These are phyloP conservation scores for Sporothrix pallida DNA, from an alignment of 2,329 filamentous ascomycete species.

Conservation along the genomic window DNA sequence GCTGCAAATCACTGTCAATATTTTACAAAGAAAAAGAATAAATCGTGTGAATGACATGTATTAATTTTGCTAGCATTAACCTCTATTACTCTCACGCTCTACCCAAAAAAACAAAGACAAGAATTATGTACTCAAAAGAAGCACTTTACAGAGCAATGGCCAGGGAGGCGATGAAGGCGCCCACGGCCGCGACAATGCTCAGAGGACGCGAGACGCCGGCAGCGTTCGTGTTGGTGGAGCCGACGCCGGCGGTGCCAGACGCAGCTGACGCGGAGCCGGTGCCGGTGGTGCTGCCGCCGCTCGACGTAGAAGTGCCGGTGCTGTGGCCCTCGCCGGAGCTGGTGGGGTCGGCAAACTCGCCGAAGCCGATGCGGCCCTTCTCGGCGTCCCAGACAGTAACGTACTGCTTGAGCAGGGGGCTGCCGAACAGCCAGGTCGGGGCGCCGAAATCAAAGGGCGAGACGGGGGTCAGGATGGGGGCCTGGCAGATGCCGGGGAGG, in stretches of 20 bases:
- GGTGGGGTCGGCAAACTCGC: background rate
- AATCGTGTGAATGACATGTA: background rate
- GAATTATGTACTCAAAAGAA: no score
- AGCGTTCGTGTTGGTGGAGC: background rate
- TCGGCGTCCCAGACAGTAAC: slow-evolving; percentile 46
- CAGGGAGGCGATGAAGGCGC: background rate
- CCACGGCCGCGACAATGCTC: background rate
- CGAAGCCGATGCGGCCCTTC: slow-evolving; percentile 41
- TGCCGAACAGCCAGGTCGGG: slow-evolving; percentile 43
- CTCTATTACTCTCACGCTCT: slow-evolving; percentile 14
- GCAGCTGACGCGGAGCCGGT: background rate
- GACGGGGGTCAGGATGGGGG: slow-evolving; percentile 40
- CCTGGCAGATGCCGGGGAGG: slow-evolving; percentile 42
- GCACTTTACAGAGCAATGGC: slow-evolving; percentile 13
- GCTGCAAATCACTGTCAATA: background rate
- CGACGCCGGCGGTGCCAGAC: background rate
- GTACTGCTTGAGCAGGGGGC: slow-evolving; percentile 45
- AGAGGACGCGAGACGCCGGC: background rate
- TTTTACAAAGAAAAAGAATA: background rate
- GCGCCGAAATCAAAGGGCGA: slow-evolving; percentile 33
- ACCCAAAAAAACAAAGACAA: background rate
- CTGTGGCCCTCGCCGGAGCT: background rate
- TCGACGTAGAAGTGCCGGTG: background rate
- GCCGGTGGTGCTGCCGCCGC: background rate
- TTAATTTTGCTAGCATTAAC: background rate